phyloP scores from a whole-genome alignment of 73 alveolate species.

The Blepharisma stoltei region DNA sequence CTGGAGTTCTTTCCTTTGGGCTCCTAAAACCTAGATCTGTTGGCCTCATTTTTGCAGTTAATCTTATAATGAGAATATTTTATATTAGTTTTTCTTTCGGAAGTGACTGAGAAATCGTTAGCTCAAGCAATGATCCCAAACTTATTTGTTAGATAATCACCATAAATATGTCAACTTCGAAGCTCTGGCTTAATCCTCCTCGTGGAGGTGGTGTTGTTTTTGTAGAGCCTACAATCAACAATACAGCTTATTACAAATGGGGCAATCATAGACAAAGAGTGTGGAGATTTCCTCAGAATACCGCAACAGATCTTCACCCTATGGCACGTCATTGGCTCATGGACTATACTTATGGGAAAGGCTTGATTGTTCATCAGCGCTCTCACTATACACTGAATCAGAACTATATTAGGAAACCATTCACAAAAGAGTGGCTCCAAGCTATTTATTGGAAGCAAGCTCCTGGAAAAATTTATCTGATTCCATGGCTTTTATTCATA shows the following conservation, averaged over 20 bases:
- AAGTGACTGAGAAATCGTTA: too few species aligned
- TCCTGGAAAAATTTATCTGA: background rate
- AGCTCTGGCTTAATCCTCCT: constrained; percentile 31
- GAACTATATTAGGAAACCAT: constrained; percentile 11
- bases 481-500: constrained; percentile 22
- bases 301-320: constrained; percentile 25
- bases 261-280: constrained; percentile 21
- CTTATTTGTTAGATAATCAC: background rate
- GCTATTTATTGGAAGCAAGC: constrained; percentile 6
- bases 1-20: constrained; percentile 67
- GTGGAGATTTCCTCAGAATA: constrained; percentile 28
- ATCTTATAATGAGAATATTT: background rate
- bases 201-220: constrained; percentile 31
- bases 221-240: constrained; percentile 30
- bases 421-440: constrained; percentile 6
- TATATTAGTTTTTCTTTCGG: too few species aligned
- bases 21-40: constrained; percentile 53
- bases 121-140: too few species aligned
- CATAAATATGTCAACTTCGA: constrained; percentile 12
- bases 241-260: constrained; percentile 22
- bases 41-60: constrained; percentile 52
- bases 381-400: background rate
- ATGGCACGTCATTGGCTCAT: constrained; percentile 31
- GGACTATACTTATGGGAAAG: constrained; percentile 20
- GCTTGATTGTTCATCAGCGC: constrained; percentile 17